Conservation (phyloP, 306 rosid species). For the Sophora flavescens region DNA sequence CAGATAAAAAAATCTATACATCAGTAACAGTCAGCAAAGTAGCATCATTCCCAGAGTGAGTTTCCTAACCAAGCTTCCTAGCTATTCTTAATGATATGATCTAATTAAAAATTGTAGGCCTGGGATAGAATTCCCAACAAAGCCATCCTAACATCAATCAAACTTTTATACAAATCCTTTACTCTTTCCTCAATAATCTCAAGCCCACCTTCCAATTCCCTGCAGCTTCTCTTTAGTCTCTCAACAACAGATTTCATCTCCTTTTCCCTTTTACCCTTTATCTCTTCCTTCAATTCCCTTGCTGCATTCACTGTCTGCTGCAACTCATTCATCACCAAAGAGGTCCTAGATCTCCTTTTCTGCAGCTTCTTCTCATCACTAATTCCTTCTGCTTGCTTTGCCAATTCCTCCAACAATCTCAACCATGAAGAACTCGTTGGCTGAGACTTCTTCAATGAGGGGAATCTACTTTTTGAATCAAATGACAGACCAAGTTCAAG, state of each 20-base stretch:
- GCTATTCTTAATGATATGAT: conserved; percentile 30
- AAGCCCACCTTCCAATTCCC: conserved; percentile 51
- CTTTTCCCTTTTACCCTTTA: conserved; percentile 44
- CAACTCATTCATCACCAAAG: conserved; percentile 45
- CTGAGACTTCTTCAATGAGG: conserved; percentile 24
- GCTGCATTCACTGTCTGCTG: conserved; percentile 47
- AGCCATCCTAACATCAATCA: conserved; percentile 61
- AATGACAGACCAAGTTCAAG: conserved; percentile 53
- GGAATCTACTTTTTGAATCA: conserved; percentile 43
- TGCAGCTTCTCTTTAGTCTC: conserved; percentile 42
- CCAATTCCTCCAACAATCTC: conserved; percentile 44
- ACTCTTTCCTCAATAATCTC: conserved; percentile 54
- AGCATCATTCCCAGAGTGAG: not conserved
- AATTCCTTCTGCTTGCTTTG: conserved; percentile 29
- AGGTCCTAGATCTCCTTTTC: conserved; percentile 23
- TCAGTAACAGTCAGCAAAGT: conserved; percentile 27
- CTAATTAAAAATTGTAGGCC: conserved; percentile 5
- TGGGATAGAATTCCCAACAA: conserved; percentile 64
- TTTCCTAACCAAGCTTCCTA: conserved; percentile 35
- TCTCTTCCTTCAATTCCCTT: conserved; percentile 47
- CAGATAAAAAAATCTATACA: conserved; percentile 38
- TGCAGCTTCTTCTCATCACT: conserved; percentile 25
- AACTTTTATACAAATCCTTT: conserved; percentile 54
- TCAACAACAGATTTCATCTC: conserved; percentile 47
- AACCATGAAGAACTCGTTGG: conserved; percentile 48